phyloP scores from a whole-genome alignment of 2,329 filamentous ascomycete species.

The Nannizziopsis arthrosporioides region DNA sequence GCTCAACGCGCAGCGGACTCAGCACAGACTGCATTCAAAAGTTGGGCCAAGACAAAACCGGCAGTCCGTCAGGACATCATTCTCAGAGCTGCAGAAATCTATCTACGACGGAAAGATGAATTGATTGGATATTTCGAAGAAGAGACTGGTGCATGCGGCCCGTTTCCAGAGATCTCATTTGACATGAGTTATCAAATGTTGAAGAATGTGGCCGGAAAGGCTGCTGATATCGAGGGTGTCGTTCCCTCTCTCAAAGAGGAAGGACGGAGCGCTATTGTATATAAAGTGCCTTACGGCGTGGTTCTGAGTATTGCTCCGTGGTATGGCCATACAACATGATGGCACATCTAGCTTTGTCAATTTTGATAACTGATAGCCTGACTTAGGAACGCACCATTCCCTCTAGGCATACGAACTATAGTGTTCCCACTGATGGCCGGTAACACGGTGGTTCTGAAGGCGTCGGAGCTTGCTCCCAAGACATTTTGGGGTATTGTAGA shows the following conservation, averaged over 20 bases:
- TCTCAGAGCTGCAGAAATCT: conserved; percentile 52
- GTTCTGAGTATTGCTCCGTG: conserved; percentile 70
- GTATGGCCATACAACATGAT: conserved; percentile 36
- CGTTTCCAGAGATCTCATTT: conserved; percentile 29
- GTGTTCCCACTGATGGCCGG: conserved; percentile 56
- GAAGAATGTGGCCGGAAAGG: conserved; percentile 42
- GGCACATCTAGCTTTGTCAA: neutral
- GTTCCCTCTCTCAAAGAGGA: conserved; percentile 40
- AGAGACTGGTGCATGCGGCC: conserved; percentile 43
- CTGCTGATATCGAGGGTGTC: conserved; percentile 38
- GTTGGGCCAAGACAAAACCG: conserved; percentile 56
- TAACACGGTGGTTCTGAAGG: conserved; percentile 67
- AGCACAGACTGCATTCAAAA: conserved; percentile 55
- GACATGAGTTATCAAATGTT: conserved; percentile 28
- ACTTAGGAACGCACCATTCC: conserved; percentile 43
- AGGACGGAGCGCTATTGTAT: conserved; percentile 50
- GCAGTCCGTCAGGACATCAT: conserved; percentile 47
- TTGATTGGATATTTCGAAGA: conserved; percentile 48
- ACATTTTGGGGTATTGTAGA: conserved; percentile 52
- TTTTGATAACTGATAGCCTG: neutral
- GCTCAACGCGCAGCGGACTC: conserved; percentile 46
- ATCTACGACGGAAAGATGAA: conserved; percentile 50
- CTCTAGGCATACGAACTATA: conserved; percentile 40
- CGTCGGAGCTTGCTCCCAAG: conserved; percentile 55
- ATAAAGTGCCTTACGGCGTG: conserved; percentile 68